Evolutionary conservation across 2,329 filamentous ascomycete species (phyloP).

Genomic region (Truncatella angustata): DNA sequence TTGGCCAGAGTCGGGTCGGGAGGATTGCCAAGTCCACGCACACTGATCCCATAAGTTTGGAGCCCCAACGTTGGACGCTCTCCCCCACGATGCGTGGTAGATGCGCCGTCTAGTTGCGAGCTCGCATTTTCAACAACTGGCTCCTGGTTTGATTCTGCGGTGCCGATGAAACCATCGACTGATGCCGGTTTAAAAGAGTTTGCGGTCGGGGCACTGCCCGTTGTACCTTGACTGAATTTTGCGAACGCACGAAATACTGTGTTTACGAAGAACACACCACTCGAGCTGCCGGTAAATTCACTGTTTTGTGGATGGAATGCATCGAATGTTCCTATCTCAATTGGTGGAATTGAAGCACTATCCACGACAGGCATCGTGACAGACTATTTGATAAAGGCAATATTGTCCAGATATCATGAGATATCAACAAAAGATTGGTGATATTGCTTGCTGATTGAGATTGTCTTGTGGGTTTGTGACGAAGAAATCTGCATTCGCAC

Average conservation of each 20-base stretch:
- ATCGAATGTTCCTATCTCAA: conserved; percentile 39
- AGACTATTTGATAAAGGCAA: not conserved
- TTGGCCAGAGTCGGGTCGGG: conserved; percentile 31
- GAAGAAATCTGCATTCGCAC: no score
- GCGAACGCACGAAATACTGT: conserved; percentile 52
- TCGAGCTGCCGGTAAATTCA: conserved; percentile 51
- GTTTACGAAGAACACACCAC: conserved; percentile 52
- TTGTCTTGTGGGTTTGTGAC: no score
- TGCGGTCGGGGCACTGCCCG: conserved; percentile 12
- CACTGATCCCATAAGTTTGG: conserved; percentile 14
- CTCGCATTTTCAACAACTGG: not conserved
- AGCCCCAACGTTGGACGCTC: not conserved
- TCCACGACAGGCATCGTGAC: not conserved
- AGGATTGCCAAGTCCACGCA: conserved; percentile 22
- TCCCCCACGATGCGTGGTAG: not conserved
- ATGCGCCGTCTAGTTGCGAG: not conserved
- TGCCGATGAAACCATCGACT: not conserved
- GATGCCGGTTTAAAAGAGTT: not conserved
- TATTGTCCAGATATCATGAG: no score
- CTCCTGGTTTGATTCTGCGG: not conserved
- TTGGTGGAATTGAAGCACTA: conserved; percentile 10
- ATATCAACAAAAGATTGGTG: no score
- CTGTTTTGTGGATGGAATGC: conserved; percentile 41
- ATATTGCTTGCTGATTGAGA: no score
- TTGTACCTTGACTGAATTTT: conserved; percentile 23